A percentile compares a stretch with the other conserved stretches of the same genome.
Conservation (phyloP, 768 basidiomycete genomes). For the Coprinopsis marcescibilis region DNA sequence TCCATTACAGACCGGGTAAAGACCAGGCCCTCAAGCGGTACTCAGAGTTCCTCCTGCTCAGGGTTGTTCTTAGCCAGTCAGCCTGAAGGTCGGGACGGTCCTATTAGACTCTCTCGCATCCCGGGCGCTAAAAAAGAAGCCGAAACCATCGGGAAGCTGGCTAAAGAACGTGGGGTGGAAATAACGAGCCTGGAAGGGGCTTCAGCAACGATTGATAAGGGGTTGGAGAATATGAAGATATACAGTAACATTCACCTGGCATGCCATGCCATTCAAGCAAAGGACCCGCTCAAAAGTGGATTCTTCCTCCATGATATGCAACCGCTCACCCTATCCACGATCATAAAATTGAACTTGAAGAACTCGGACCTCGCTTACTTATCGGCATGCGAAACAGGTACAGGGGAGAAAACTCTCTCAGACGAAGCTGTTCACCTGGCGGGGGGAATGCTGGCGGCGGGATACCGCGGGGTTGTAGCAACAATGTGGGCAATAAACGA, state of each 20-base stretch:
- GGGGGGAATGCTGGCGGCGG: constrained; percentile 16
- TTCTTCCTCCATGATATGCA: constrained; percentile 11
- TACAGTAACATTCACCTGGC: constrained; percentile 15
- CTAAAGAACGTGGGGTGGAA: not conserved
- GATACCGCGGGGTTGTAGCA: constrained; percentile 14
- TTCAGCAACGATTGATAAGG: constrained; percentile 5
- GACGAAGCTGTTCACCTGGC: constrained; percentile 18
- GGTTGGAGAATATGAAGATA: constrained; percentile 9
- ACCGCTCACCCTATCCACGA: constrained; percentile 8
- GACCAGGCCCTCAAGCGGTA: not conserved
- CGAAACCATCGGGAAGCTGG: not conserved
- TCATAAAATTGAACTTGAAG: constrained; percentile 10
- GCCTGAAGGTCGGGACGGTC: not conserved
- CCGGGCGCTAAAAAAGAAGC: constrained; percentile 12
- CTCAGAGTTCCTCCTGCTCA: not conserved
- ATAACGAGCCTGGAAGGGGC: constrained; percentile 1
- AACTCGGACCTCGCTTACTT: constrained; percentile 14
- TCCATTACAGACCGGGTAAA: constrained; percentile 5
- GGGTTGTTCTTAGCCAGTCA: not conserved
- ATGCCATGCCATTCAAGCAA: constrained; percentile 13
- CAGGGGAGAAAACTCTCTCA: constrained; percentile 10
- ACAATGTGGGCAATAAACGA: constrained; percentile 19
- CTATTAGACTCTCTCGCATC: not conserved
- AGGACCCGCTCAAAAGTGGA: constrained; percentile 10
- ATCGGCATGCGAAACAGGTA: constrained; percentile 17